phyloP scores from a whole-genome alignment of 1,284 basidiomycete species.

The Cutaneotrichosporon mucoides region DNA sequence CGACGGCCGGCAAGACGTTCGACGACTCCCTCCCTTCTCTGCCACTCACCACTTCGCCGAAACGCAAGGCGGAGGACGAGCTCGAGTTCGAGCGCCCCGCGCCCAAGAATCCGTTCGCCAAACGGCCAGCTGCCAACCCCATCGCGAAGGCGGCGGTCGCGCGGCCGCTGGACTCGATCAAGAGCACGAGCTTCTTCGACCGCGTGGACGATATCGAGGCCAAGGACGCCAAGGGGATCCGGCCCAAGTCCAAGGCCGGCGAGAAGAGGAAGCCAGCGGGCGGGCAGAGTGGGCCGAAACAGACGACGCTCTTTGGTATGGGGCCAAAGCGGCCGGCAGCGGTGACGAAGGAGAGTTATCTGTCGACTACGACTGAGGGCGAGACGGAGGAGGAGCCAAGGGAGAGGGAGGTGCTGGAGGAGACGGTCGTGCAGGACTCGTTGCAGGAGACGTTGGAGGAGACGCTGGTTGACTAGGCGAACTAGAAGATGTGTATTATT shows the following conservation, averaged over 20 bases:
- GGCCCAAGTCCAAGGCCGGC: neutral
- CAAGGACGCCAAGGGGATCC: neutral
- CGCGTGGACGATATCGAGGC: constrained; percentile 61
- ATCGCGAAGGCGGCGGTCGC: constrained; percentile 42
- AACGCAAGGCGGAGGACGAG: constrained; percentile 19
- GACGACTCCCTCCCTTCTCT: constrained; percentile 1
- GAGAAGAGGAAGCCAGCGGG: constrained; percentile 33
- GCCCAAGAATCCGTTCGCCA: constrained; percentile 52
- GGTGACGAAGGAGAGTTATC: constrained; percentile 5
- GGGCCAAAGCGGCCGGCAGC: neutral
- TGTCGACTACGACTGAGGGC: constrained; percentile 16
- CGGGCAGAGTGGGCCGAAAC: neutral
- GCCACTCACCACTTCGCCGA: constrained; percentile 3
- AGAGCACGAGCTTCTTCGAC: constrained; percentile 93
- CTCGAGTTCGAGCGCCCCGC: neutral
- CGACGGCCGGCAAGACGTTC: constrained; percentile 4
- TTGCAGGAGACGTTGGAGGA: neutral
- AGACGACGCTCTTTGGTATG: constrained; percentile 50
- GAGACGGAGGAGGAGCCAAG: constrained; percentile 13
- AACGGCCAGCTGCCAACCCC: constrained; percentile 46
- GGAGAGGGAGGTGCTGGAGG: constrained; percentile 20
- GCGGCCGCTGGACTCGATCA: constrained; percentile 57
- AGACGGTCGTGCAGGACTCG: constrained; percentile 20
- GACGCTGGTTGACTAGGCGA: neutral
- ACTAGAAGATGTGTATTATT: too few relatives aligned